phyloP scores from a whole-genome alignment of 2,329 filamentous ascomycete species.

The Peltaster fructicola region DNA sequence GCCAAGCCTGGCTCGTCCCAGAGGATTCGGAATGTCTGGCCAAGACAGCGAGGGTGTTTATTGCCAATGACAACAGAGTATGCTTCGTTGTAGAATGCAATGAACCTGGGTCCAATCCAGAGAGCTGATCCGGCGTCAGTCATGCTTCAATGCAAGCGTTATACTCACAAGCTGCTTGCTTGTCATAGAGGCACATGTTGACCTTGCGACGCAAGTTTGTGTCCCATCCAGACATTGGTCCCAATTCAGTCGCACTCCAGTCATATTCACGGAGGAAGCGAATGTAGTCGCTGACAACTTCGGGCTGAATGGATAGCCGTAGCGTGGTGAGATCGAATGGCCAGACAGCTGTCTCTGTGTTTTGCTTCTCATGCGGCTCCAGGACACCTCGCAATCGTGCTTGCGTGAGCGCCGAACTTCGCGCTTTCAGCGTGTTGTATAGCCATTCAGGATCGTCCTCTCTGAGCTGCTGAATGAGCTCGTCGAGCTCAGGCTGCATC shows the following conservation, averaged over 20 bases:
- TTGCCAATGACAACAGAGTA: slow-evolving; percentile 17
- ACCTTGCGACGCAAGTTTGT: slow-evolving; percentile 5
- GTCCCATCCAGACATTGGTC: slow-evolving; percentile 7
- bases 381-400: not conserved
- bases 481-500: slow-evolving; percentile 5
- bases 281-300: slow-evolving; percentile 3
- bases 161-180: too few relatives aligned
- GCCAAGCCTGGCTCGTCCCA: slow-evolving; percentile 8
- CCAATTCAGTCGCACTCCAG: slow-evolving; percentile 7
- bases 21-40: slow-evolving; percentile 6
- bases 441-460: slow-evolving; percentile 6
- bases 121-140: slow-evolving; percentile 6
- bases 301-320: not conserved
- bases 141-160: slow-evolving; percentile 7
- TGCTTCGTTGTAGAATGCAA: slow-evolving; percentile 22
- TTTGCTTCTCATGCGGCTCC: not conserved
- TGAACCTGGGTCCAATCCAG: slow-evolving; percentile 15
- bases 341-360: slow-evolving; percentile 1
- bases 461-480: slow-evolving; percentile 4
- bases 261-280: slow-evolving; percentile 5
- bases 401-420: not conserved
- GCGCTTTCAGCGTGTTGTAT: slow-evolving; percentile 3
- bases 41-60: slow-evolving; percentile 10
- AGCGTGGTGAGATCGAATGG: slow-evolving; percentile 3
- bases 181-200: slow-evolving; percentile 9